Conservation (phyloP, 1,284 basidiomycete genomes). For the Chalciporus sp. region DNA sequence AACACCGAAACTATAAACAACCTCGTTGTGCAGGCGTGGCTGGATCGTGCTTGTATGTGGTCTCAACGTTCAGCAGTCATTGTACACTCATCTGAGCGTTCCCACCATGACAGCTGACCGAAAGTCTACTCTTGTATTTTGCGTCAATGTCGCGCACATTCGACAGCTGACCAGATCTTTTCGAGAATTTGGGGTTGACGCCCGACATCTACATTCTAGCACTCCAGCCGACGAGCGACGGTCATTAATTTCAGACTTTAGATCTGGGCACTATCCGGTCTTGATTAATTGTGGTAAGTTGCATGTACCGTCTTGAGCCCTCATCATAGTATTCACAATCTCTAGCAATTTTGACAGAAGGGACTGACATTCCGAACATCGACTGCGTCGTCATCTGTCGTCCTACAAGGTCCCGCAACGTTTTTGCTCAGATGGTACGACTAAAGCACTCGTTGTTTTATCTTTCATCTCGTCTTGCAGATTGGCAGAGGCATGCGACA, state of each 20-base stretch:
- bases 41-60: constrained; percentile 72
- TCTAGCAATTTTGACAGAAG: constrained; percentile 87
- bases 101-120: constrained; percentile 49
- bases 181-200: constrained; percentile 80
- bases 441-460: neutral
- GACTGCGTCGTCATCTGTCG: constrained; percentile 89
- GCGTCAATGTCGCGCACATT: constrained; percentile 87
- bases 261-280: constrained; percentile 77
- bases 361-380: constrained; percentile 88
- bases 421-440: constrained; percentile 91
- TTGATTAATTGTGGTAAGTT: constrained; percentile 86
- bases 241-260: constrained; percentile 71
- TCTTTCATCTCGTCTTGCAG: constrained; percentile 41
- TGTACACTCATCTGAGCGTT: neutral
- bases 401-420: constrained; percentile 86
- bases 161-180: constrained; percentile 76
- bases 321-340: constrained; percentile 4
- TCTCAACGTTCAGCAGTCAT: constrained; percentile 1
- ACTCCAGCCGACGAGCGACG: constrained; percentile 72
- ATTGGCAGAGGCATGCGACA: constrained; percentile 92
- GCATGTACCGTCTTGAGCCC: neutral
- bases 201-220: constrained; percentile 76
- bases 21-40: constrained; percentile 78
- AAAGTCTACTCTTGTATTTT: constrained; percentile 90
- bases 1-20: constrained; percentile 79